These are phyloP conservation scores for Clavispora santaluciae DNA, from an alignment of 805 yeast genomes.

Conservation along the genomic window DNA sequence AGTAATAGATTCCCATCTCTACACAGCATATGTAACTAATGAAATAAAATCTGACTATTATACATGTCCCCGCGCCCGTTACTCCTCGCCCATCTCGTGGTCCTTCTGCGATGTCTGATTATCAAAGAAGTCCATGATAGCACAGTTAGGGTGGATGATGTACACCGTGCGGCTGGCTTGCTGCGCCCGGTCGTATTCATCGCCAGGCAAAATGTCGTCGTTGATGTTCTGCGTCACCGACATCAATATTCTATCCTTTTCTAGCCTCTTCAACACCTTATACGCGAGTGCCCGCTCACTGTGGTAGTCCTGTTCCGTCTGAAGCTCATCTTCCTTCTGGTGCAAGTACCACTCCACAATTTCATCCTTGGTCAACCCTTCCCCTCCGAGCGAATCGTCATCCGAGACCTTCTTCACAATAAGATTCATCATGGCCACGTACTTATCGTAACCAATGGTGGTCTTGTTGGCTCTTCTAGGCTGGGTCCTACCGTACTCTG, in stretches of 20 bases:
- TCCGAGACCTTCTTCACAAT: conserved; percentile 62
- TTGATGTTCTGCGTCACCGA: conserved; percentile 33
- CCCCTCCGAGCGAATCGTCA: conserved; percentile 42
- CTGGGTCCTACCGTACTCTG: not conserved
- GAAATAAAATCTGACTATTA: not conserved
- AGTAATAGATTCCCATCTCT: not conserved
- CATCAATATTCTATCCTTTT: conserved; percentile 80
- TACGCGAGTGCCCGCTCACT: conserved; percentile 64
- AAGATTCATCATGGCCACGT: conserved; percentile 75
- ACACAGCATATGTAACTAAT: not conserved
- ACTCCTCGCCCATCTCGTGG: conserved; percentile 3
- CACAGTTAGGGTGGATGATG: conserved; percentile 74
- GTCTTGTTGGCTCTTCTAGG: conserved; percentile 26
- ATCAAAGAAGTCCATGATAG: conserved; percentile 63
- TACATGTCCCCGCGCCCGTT: not conserved
- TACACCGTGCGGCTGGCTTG: conserved; percentile 26
- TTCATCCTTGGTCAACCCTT: conserved; percentile 63
- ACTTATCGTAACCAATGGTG: conserved; percentile 75
- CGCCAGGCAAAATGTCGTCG: conserved; percentile 21
- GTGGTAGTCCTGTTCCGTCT: conserved; percentile 65
- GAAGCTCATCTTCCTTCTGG: conserved; percentile 65
- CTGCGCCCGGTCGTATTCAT: conserved; percentile 7
- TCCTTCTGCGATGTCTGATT: conserved; percentile 11
- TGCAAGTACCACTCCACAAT: conserved; percentile 78
- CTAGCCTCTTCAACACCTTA: conserved; percentile 79